Evolutionary conservation across 2,329 filamentous ascomycete genomes (phyloP).

Genomic region (Aspergillus melleus): DNA sequence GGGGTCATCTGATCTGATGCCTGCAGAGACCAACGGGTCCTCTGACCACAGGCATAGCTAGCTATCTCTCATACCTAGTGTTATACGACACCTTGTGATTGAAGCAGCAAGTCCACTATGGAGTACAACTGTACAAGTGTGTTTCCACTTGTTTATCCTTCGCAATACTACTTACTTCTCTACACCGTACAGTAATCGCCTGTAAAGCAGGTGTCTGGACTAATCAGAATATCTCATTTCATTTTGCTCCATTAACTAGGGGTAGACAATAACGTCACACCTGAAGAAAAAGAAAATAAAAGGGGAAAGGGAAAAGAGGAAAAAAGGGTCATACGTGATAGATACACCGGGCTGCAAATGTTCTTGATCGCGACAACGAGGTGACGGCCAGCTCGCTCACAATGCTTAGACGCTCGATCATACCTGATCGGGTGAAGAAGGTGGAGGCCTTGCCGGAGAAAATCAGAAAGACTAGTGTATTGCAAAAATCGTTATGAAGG

Average conservation of each 20-base stretch:
- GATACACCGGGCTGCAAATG: constrained; percentile 9
- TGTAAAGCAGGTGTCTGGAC: background rate
- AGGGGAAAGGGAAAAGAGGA: background rate
- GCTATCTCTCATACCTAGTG: too few species aligned
- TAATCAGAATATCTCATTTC: constrained; percentile 5
- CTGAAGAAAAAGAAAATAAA: constrained; percentile 7
- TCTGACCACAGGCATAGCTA: background rate
- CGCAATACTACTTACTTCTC: background rate
- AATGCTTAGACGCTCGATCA: background rate
- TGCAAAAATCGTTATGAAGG: constrained; percentile 18
- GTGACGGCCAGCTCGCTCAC: background rate
- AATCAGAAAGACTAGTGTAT: constrained; percentile 10
- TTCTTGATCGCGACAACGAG: constrained; percentile 3
- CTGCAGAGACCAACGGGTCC: too few species aligned
- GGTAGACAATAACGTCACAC: constrained; percentile 28
- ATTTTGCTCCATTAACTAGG: constrained; percentile 33
- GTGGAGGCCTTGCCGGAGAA: constrained; percentile 1
- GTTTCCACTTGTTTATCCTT: background rate
- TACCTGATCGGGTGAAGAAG: background rate
- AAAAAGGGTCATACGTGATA: constrained; percentile 17
- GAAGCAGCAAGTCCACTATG: background rate
- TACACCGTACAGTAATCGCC: background rate
- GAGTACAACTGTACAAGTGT: background rate
- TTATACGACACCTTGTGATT: too few species aligned
- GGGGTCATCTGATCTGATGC: background rate